These are phyloP conservation scores for Orbilia ellipsospora DNA, from an alignment of 2,329 filamentous ascomycete genomes.

Conservation along the genomic window DNA sequence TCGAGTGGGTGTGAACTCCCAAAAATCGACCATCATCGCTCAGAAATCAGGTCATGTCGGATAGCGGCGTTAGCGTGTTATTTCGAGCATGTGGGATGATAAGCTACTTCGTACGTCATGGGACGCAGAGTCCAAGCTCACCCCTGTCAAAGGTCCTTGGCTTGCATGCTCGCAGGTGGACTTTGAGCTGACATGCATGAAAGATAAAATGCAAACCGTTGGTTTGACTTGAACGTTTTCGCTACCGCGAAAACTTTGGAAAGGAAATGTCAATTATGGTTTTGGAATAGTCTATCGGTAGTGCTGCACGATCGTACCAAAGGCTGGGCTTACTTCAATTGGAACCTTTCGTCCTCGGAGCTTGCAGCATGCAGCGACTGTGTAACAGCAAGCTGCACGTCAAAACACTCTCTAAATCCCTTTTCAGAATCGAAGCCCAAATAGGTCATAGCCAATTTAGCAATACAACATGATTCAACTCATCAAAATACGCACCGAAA, in stretches of 20 bases:
- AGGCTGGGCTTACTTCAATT: too few species aligned
- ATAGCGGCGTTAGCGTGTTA: conserved; percentile 26
- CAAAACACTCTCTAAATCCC: too few species aligned
- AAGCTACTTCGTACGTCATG: too few species aligned
- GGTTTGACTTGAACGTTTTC: background rate
- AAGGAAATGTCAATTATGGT: background rate
- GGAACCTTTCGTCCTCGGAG: too few species aligned
- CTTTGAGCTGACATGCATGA: conserved; percentile 5
- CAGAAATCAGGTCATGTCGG: conserved; percentile 23
- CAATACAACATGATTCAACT: too few species aligned
- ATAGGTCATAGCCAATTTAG: too few species aligned
- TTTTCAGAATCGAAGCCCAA: too few species aligned
- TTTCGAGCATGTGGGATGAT: background rate
- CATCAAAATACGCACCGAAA: too few species aligned
- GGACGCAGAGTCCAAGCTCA: too few species aligned
- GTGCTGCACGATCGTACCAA: too few species aligned
- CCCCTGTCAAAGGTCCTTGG: conserved; percentile 9
- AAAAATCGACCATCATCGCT: conserved; percentile 5
- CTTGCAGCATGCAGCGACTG: background rate
- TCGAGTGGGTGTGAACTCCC: conserved; percentile 14
- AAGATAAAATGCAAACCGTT: background rate
- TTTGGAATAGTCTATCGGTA: background rate
- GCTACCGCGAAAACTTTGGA: background rate
- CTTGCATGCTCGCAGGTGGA: background rate
- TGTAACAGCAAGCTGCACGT: conserved; percentile 8